These are phyloP conservation scores for Nitzschia sp. DNA, from an alignment of 108 stramenopile species.

Conservation along the genomic window DNA sequence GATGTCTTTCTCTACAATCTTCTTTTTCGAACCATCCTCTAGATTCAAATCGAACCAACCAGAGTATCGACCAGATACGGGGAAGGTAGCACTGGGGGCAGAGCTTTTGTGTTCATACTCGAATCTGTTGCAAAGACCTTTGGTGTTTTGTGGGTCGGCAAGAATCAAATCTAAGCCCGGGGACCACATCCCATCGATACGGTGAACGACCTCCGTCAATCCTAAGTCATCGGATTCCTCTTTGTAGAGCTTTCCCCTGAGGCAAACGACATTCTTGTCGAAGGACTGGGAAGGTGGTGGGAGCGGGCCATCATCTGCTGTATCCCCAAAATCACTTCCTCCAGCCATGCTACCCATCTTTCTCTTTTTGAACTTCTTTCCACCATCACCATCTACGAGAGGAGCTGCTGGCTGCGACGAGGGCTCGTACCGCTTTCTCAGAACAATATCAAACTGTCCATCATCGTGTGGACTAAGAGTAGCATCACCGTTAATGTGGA, in stretches of 20 bases:
- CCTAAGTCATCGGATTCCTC: slow-evolving; percentile 56
- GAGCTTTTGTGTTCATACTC: slow-evolving; percentile 85
- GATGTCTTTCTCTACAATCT: slow-evolving; percentile 71
- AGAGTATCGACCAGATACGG: slow-evolving; percentile 77
- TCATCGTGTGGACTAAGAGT: slow-evolving; percentile 55
- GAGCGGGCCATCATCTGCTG: slow-evolving; percentile 9
- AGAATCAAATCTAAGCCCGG: slow-evolving; percentile 63
- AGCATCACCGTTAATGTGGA: slow-evolving; percentile 72
- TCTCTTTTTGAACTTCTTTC: slow-evolving; percentile 25
- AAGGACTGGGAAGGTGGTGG: slow-evolving; percentile 63
- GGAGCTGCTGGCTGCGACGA: slow-evolving; percentile 17
- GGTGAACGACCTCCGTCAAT: slow-evolving; percentile 54
- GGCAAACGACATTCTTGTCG: slow-evolving; percentile 58
- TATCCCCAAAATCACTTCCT: not conserved
- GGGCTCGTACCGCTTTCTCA: slow-evolving; percentile 70
- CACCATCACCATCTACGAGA: not conserved
- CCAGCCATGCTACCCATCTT: slow-evolving; percentile 13
- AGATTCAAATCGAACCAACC: slow-evolving; percentile 76
- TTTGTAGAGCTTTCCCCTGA: slow-evolving; percentile 67
- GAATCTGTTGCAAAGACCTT: slow-evolving; percentile 69
- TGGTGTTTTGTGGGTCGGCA: slow-evolving; percentile 62
- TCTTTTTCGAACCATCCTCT: slow-evolving; percentile 55
- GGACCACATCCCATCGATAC: slow-evolving; percentile 79
- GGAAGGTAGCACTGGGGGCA: slow-evolving; percentile 46
- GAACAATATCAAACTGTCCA: slow-evolving; percentile 49